These are phyloP conservation scores for Pouteria campechiana DNA, from an alignment of 179 eudicot genomes.

Conservation along the genomic window DNA sequence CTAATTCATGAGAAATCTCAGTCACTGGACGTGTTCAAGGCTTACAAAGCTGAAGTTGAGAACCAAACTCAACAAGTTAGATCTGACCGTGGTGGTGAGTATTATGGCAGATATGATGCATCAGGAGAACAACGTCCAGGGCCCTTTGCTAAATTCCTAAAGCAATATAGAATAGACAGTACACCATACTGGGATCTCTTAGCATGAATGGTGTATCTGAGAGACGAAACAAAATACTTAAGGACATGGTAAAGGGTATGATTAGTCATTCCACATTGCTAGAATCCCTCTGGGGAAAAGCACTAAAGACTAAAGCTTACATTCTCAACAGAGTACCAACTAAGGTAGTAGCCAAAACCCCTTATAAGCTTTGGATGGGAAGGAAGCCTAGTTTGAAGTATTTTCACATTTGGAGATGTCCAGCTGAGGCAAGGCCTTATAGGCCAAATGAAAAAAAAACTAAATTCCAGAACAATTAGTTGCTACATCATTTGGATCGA, in stretches of 20 bases:
- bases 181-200: conserved; percentile 2
- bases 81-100: conserved; percentile 1
- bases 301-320: no score
- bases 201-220: conserved; percentile 6
- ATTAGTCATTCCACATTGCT: no score
- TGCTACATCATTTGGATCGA: no score
- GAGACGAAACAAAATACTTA: conserved; percentile 2
- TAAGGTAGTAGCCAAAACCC: no score
- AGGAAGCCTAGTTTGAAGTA: no score
- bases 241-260: conserved; percentile 5
- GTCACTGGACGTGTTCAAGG: background rate
- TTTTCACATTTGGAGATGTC: no score
- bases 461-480: no score
- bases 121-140: conserved; percentile 2
- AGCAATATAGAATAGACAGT: conserved; percentile 1
- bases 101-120: conserved; percentile 1
- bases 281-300: no score
- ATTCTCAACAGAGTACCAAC: no score
- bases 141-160: conserved; percentile 9
- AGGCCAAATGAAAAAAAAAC: no score
- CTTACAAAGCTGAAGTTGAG: background rate
- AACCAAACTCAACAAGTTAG: background rate
- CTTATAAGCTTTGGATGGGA: no score
- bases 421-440: no score
- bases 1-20: background rate